Evolutionary conservation across 768 basidiomycete genomes (phyloP).

Genomic region (Boletus eberwhitei): DNA sequence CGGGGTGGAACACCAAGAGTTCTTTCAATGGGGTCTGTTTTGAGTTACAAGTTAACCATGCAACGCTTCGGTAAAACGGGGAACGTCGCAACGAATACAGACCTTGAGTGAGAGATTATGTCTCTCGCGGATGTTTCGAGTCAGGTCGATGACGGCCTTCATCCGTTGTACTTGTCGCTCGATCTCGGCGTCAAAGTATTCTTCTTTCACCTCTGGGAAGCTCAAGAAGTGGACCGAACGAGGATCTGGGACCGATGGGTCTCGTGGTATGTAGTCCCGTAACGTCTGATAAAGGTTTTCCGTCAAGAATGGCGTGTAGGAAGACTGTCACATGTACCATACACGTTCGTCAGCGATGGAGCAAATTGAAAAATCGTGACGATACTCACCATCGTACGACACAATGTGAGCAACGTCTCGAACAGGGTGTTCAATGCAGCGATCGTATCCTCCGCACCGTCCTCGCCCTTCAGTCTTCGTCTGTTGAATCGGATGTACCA

Average conservation of each 20-base stretch:
- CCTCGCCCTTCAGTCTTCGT: slow-evolving; percentile 91
- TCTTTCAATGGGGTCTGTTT: slow-evolving; percentile 86
- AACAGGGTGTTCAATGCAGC: slow-evolving; percentile 93
- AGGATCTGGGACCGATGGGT: slow-evolving; percentile 66
- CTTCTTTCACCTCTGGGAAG: slow-evolving; percentile 91
- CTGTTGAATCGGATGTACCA: slow-evolving; percentile 99
- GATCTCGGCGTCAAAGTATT: slow-evolving; percentile 91
- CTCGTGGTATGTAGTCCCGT: slow-evolving; percentile 77
- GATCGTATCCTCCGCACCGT: slow-evolving; percentile 82
- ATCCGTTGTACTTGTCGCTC: slow-evolving; percentile 93
- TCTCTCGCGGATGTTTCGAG: slow-evolving; percentile 82
- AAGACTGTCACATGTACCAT: slow-evolving; percentile 55
- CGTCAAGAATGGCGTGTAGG: slow-evolving; percentile 97
- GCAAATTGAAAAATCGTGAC: not conserved
- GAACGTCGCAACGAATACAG: slow-evolving; percentile 7
- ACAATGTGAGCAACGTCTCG: slow-evolving; percentile 91
- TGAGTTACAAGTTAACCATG: not conserved
- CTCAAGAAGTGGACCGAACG: slow-evolving; percentile 94
- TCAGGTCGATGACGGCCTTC: slow-evolving; percentile 92
- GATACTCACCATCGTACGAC: slow-evolving; percentile 82
- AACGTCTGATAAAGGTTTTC: slow-evolving; percentile 95
- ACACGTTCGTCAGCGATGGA: slow-evolving; percentile 1
- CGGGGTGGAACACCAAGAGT: slow-evolving; percentile 89
- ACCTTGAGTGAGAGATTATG: slow-evolving; percentile 90
- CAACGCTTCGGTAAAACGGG: not conserved